phyloP scores from a whole-genome alignment of 2,329 filamentous ascomycete species.

The Fragosphaeria purpurea region DNA sequence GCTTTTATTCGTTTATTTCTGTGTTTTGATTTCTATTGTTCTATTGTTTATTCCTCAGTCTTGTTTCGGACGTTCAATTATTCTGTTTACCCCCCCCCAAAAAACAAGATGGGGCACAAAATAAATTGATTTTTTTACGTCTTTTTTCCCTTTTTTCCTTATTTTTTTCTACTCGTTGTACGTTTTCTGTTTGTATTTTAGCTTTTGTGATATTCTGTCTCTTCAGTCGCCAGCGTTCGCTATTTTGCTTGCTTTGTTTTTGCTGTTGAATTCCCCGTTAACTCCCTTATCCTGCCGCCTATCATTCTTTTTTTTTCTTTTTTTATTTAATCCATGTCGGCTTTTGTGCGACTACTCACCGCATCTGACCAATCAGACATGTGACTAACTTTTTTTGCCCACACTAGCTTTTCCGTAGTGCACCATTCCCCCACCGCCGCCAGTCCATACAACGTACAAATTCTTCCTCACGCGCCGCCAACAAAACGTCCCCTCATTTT shows the following conservation, averaged over 20 bases:
- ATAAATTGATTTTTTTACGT: too few relatives aligned
- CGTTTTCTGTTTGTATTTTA: too few relatives aligned
- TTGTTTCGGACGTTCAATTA: too few relatives aligned
- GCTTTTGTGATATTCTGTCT: too few relatives aligned
- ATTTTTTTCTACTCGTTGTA: too few relatives aligned
- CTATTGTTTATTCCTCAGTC: too few relatives aligned
- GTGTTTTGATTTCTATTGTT: too few relatives aligned
- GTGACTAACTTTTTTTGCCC: slow-evolving; percentile 6
- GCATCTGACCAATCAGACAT: slow-evolving; percentile 8
- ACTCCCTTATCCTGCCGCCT: not conserved
- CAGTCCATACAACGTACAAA: slow-evolving; percentile 6
- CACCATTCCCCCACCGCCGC: slow-evolving; percentile 5
- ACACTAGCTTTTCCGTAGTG: slow-evolving; percentile 6
- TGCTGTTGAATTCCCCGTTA: not conserved
- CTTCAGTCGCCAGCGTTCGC: too few relatives aligned
- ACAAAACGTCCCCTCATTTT: slow-evolving; percentile 9
- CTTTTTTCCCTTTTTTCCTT: too few relatives aligned
- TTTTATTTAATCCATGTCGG: slow-evolving; percentile 2
- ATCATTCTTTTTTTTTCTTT: not conserved
- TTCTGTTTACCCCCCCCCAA: too few relatives aligned
- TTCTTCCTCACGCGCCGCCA: slow-evolving; percentile 10
- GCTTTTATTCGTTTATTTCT: too few relatives aligned
- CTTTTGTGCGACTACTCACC: slow-evolving; percentile 7
- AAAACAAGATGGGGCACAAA: too few relatives aligned
- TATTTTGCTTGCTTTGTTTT: not conserved